Evolutionary conservation across 2,329 filamentous ascomycete genomes (phyloP), one percentile per base, ranked within the genome.

Genomic region (Talaromyces sp.): DNA sequence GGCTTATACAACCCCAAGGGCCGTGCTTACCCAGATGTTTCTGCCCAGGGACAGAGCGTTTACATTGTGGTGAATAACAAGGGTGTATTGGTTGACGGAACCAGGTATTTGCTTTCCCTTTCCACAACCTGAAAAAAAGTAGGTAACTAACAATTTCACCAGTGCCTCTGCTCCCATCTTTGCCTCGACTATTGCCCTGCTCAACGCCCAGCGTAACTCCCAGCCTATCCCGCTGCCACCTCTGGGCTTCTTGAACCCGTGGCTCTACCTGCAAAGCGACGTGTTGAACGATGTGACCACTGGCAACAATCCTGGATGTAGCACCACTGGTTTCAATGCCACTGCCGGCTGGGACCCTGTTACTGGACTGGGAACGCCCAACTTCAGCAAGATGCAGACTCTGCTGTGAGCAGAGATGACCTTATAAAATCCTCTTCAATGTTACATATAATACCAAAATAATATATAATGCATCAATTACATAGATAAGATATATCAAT

Each of bases 201-300:
- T 89, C 60, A 89, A 89, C 66, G 86, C 88, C 66, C 84, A 82
- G 0, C 76, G 84, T 33, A 71, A 87, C 66, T 86, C 88, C 66
- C 84, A 82, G 0, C 76, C 84, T 33, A 71, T 87, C n/a, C 72
- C 78, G 0, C 73, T 72, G 6, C 82, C 82, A 3, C 71, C 78
- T 0, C 72, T 87, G 52, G 85, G 85, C 0, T 87, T 85, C 74
- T 63, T 87, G 56, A 87, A 87, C 66, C 85, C 84, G 0, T 85
- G 82, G 81, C 68, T 87, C 4, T 88, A 87, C 67, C 70, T 42
- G 19, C 32, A 61, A 17, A 47, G 44, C 25, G 10, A 25, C 5
- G 55, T 22, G 13, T 57, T 57, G 15, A 57, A 55, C 4, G 47
- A 57, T n/a, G 30, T 60, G 4, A n/a, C 51, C 15, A 27, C 3